Evolutionary conservation across 208 protist species (phyloP), one percentile per base, ranked within the genome.

Genomic region (Porcisia deanei): DNA sequence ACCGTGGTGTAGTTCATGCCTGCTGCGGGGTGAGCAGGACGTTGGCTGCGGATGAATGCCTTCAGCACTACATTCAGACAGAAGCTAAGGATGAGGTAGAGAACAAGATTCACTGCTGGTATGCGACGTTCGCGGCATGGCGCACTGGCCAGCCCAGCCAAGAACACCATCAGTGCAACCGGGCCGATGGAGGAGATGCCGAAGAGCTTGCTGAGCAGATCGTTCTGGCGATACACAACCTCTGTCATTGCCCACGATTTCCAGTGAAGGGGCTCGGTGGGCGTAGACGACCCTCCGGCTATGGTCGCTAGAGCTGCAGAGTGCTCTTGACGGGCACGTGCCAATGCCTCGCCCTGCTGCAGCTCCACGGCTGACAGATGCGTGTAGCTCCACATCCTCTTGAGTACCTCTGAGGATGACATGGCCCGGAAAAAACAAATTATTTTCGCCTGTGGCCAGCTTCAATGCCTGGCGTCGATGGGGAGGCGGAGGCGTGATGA

Each of bases 71-170:
- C 69, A 57, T 96, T 96, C 14, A 93, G 10, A 0, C 39, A 54
- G 6, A 85, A 76, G 47, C 90, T 93, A 16, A 84, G 45, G 14
- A 87, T 30, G 39, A 96, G 72, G 53, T 77, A 86, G 4, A 94
- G 16, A n/a, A 94, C 79, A 25, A 94, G 81, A 16, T 86, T 73
- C 45, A 94, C 63, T 0, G 92, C 83, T 2, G 89, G 72, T 39
- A 74, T 43, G 18, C 85, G 83, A 14, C 81, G 77, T 54, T 85
- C 82, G 3, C 71, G 66, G 18, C 79, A 86, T 30, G 88, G 75
- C 20, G 89, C 86, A 59, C 85, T 92, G 14, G 92, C 81, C 37
- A 92, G 53, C 10, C 89, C 92, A 39, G 83, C 54, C 60, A 96
- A 69, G 66, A 94, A 90, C 41, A 94, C 65, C 1, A 96, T 74